A percentile compares a stretch with the other conserved stretches of the same genome.
Evolutionary conservation across 2,329 filamentous ascomycete genomes (phyloP).

Genomic region (Gaeumannomyces sp.): DNA sequence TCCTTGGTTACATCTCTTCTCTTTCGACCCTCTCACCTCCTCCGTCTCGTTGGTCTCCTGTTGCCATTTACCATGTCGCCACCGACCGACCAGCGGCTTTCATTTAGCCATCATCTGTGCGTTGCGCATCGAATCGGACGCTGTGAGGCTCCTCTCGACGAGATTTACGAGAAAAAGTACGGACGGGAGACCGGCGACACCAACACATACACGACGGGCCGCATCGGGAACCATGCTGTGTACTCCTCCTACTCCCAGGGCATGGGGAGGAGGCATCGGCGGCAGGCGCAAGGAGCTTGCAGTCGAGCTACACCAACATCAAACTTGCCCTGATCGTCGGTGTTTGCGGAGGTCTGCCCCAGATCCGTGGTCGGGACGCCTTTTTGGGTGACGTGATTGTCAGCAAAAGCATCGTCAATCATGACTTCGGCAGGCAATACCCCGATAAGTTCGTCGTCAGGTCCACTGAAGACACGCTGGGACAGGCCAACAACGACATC

Average conservation of each 20-base stretch:
- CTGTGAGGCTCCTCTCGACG: not conserved
- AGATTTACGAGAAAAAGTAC: not conserved
- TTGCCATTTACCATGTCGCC: too few relatives aligned
- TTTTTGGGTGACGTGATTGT: slow-evolving; percentile 28
- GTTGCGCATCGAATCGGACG: not conserved
- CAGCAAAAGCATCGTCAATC: slow-evolving; percentile 23
- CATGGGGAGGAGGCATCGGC: slow-evolving; percentile 26
- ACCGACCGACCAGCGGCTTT: not conserved
- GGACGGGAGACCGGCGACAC: not conserved
- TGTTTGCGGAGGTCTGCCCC: slow-evolving; percentile 28
- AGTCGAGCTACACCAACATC: slow-evolving; percentile 27
- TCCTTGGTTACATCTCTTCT: too few relatives aligned
- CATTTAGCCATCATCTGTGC: slow-evolving; percentile 3
- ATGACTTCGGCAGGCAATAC: slow-evolving; percentile 23
- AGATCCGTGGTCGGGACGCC: not conserved
- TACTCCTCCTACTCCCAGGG: slow-evolving; percentile 22
- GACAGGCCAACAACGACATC: not conserved
- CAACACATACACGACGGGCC: slow-evolving; percentile 22
- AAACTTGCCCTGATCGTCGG: slow-evolving; percentile 31
- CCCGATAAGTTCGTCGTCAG: slow-evolving; percentile 20
- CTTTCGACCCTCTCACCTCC: too few relatives aligned
- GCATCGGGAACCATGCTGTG: slow-evolving; percentile 23
- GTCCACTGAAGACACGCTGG: slow-evolving; percentile 13
- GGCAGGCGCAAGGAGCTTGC: slow-evolving; percentile 21
- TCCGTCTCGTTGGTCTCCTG: too few relatives aligned